phyloP scores from a whole-genome alignment of 2,329 filamentous ascomycete genomes.

The Dactylellina parvicollis region DNA sequence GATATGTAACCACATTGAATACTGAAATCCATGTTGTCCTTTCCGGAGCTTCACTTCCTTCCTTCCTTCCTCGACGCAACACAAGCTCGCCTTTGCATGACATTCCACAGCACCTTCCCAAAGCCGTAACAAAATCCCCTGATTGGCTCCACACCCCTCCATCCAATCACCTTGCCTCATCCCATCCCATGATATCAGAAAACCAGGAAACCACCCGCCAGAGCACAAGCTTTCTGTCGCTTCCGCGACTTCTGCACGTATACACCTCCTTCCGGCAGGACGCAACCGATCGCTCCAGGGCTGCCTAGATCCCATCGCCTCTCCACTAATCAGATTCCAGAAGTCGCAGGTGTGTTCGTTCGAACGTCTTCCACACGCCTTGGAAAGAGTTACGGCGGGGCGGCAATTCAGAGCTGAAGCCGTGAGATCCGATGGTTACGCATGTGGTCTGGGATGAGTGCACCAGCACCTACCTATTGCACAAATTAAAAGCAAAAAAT shows the following conservation, averaged over 20 bases:
- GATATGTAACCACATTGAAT: no score
- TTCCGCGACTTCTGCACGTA: constrained; percentile 23
- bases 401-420: constrained; percentile 5
- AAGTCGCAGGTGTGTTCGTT: constrained; percentile 50
- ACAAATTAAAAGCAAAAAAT: no score
- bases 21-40: no score
- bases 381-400: no score
- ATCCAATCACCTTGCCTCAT: constrained; percentile 27
- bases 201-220: neutral
- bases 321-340: constrained; percentile 47
- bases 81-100: neutral
- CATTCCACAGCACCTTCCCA: constrained; percentile 30
- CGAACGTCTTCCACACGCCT: no score
- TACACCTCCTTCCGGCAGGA: constrained; percentile 35
- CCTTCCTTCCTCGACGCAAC: constrained; percentile 18
- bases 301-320: constrained; percentile 30
- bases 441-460: constrained; percentile 10
- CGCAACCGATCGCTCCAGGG: neutral
- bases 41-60: no score
- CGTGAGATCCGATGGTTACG: constrained; percentile 27
- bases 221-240: constrained; percentile 33
- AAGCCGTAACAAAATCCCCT: constrained; percentile 13
- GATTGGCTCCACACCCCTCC: neutral
- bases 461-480: constrained; percentile 17
- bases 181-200: constrained; percentile 1